phyloP scores from a whole-genome alignment of 495 filamentous ascomycete genomes.

The Podospora conica region DNA sequence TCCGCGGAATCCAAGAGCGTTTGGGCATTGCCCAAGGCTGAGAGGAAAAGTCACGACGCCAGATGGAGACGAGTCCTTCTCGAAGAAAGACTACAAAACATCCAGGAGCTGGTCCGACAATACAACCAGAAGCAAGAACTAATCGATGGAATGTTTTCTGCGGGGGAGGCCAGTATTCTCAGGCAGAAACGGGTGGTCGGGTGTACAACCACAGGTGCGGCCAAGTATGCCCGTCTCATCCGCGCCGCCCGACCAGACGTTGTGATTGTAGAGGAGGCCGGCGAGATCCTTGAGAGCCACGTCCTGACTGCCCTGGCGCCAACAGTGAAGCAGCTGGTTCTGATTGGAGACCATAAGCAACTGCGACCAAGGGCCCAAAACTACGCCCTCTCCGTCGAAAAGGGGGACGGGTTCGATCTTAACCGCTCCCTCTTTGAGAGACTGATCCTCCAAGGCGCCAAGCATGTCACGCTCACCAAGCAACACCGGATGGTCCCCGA shows the following conservation, averaged over 20 bases:
- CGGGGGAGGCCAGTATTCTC: slow-evolving; percentile 44
- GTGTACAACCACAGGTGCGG: slow-evolving; percentile 70
- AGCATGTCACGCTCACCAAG: slow-evolving; percentile 50
- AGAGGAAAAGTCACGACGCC: slow-evolving; percentile 30
- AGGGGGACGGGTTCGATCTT: slow-evolving; percentile 61
- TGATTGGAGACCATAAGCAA: slow-evolving; percentile 78
- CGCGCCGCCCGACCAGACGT: slow-evolving; percentile 46
- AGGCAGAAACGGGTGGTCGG: slow-evolving; percentile 57
- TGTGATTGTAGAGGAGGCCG: slow-evolving; percentile 70
- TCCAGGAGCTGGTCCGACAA: slow-evolving; percentile 32
- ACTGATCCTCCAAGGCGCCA: slow-evolving; percentile 49
- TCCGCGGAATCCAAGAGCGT: slow-evolving; percentile 24
- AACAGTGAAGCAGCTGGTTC: slow-evolving; percentile 57
- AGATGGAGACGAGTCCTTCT: slow-evolving; percentile 48
- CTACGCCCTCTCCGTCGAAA: slow-evolving; percentile 58
- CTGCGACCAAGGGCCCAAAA: slow-evolving; percentile 66
- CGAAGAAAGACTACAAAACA: slow-evolving; percentile 39
- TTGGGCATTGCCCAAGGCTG: slow-evolving; percentile 46
- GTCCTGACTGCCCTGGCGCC: slow-evolving; percentile 57
- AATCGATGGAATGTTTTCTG: slow-evolving; percentile 36
- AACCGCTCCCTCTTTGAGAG: slow-evolving; percentile 70
- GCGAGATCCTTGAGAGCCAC: slow-evolving; percentile 69
- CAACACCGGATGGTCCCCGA: slow-evolving; percentile 70
- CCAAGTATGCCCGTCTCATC: slow-evolving; percentile 53
- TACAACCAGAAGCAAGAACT: slow-evolving; percentile 41